Evolutionary conservation across 2,329 filamentous ascomycete genomes (phyloP).

Genomic region (Beauveria sp.): DNA sequence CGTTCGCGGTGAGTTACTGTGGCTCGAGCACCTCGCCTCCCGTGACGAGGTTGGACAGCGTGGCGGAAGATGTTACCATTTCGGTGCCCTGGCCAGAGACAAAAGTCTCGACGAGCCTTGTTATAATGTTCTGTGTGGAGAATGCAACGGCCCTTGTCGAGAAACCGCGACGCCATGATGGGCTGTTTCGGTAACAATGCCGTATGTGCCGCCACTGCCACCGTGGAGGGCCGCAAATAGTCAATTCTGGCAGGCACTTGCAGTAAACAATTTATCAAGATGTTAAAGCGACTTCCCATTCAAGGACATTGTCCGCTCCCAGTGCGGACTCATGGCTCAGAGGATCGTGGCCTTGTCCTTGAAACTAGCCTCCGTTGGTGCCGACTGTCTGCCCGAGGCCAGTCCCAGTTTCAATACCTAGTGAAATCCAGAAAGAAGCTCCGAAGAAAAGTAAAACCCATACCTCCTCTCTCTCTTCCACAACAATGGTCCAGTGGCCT

Average conservation of each 20-base stretch:
- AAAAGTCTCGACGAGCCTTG: not conserved
- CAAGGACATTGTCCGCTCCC: constrained; percentile 32
- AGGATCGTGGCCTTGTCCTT: not conserved
- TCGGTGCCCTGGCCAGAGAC: not conserved
- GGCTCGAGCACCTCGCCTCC: not conserved
- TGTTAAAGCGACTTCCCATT: constrained; percentile 40
- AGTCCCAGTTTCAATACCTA: not conserved
- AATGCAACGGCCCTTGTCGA: not conserved
- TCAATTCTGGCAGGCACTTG: constrained; percentile 22
- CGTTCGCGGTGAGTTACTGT: not conserved
- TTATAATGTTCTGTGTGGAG: not conserved
- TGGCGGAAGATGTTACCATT: not conserved
- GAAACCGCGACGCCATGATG: not conserved
- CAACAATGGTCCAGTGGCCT: not conserved
- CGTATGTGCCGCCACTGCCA: constrained; percentile 35
- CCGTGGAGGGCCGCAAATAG: constrained; percentile 38
- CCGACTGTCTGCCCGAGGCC: not conserved
- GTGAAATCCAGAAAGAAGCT: too few relatives aligned
- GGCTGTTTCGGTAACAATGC: constrained; percentile 21
- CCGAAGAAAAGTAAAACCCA: not conserved
- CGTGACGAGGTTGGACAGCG: not conserved
- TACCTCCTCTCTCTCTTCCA: not conserved
- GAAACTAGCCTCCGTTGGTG: not conserved
- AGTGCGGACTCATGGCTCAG: not conserved
- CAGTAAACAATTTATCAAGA: constrained; percentile 24